A percentile compares a stretch with the other conserved stretches of the same genome.
These are phyloP conservation scores for Galerina marginata DNA, from an alignment of 768 basidiomycete genomes.

Conservation along the genomic window DNA sequence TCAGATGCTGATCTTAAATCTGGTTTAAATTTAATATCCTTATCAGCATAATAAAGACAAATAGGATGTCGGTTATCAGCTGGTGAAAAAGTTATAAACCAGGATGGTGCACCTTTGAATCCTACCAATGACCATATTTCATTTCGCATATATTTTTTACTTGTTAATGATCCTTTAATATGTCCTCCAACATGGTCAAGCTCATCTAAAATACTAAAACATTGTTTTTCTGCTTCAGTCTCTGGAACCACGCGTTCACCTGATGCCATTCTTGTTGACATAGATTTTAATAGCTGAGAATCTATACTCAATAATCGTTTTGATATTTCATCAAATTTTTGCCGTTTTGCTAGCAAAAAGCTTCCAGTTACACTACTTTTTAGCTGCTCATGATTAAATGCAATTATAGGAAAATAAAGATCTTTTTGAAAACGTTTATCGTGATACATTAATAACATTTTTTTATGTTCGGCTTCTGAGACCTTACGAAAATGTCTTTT, in stretches of 20 bases:
- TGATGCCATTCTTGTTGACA: conserved; percentile 25
- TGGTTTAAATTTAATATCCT: conserved; percentile 24
- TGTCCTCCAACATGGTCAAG: conserved; percentile 40
- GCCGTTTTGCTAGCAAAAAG: conserved; percentile 31
- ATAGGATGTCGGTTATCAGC: conserved; percentile 38
- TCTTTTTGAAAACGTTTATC: conserved; percentile 17
- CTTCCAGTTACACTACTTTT: conserved; percentile 31
- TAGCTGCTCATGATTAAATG: conserved; percentile 33
- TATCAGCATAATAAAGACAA: conserved; percentile 39
- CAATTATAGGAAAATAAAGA: conserved; percentile 11
- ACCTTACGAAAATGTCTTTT: neutral
- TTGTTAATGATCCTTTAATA: conserved; percentile 24
- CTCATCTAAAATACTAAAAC: conserved; percentile 38
- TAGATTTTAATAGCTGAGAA: conserved; percentile 18
- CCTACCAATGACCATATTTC: conserved; percentile 37
- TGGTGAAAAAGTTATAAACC: conserved; percentile 44
- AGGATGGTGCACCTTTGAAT: conserved; percentile 32
- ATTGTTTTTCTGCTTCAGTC: conserved; percentile 38
- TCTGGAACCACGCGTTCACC: conserved; percentile 30
- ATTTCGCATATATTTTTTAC: conserved; percentile 25
- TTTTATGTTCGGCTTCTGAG: conserved; percentile 27
- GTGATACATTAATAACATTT: conserved; percentile 37
- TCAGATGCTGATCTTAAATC: neutral
- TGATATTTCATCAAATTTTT: conserved; percentile 31
- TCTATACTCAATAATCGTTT: conserved; percentile 27